Percentiles rank a stretch among this genome's conserved stretches.
Conservation (phyloP, 2,329 filamentous ascomycete genomes). For the Cladosporium sp. region DNA sequence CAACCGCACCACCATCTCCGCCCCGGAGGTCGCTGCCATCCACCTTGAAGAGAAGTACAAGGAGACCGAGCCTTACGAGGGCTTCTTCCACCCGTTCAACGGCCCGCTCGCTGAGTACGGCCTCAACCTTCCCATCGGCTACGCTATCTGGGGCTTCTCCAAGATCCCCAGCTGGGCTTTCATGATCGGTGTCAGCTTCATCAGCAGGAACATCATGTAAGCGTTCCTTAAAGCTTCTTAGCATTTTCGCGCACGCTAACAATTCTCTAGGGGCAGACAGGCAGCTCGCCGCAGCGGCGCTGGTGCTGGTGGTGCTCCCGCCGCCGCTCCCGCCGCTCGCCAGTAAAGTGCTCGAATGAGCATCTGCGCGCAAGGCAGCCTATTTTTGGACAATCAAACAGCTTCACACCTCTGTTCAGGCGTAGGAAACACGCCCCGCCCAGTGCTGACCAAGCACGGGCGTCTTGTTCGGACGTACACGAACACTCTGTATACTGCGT, state of each 20-base stretch:
- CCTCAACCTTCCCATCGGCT: slow-evolving; percentile 58
- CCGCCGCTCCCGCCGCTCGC: background rate
- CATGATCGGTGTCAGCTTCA: slow-evolving; percentile 68
- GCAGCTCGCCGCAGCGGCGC: slow-evolving; percentile 1
- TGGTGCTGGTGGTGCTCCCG: background rate
- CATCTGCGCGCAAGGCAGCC: too few species aligned
- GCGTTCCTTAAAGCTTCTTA: slow-evolving; percentile 28
- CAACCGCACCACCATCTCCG: slow-evolving; percentile 63
- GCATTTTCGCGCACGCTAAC: slow-evolving; percentile 1
- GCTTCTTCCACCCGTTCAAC: slow-evolving; percentile 70
- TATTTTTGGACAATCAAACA: too few species aligned
- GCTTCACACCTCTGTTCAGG: too few species aligned
- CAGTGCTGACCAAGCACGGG: too few species aligned
- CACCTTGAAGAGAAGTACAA: slow-evolving; percentile 54
- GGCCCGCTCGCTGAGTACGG: slow-evolving; percentile 58
- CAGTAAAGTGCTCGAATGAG: background rate
- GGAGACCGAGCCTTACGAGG: slow-evolving; percentile 50
- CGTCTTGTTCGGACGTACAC: too few species aligned
- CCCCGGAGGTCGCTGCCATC: slow-evolving; percentile 57
- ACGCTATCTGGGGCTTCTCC: slow-evolving; percentile 57
- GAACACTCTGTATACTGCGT: background rate
- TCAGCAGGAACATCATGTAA: slow-evolving; percentile 71
- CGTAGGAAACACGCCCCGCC: too few species aligned
- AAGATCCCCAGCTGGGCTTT: slow-evolving; percentile 64
- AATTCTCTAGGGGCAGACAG: slow-evolving; percentile 6